These are phyloP conservation scores for Hyaloraphidium curvatum DNA, from an alignment of 192 early-diverging fungal species.

Conservation along the genomic window DNA sequence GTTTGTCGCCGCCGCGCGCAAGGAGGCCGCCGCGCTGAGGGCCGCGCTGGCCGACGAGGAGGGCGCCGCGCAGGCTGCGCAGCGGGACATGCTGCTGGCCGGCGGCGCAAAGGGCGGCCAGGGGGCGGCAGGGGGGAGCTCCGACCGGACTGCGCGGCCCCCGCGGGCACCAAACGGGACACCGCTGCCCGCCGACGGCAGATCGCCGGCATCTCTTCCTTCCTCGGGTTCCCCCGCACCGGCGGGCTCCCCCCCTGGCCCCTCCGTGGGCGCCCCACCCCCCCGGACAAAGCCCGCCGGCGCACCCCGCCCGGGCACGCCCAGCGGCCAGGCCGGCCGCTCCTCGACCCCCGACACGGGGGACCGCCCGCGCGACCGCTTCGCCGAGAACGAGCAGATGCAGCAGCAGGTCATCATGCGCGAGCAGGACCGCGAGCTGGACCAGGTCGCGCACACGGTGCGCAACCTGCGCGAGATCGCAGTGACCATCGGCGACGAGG, in stretches of 20 bases:
- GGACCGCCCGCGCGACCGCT: constrained; percentile 4
- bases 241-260: not conserved
- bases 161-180: too few species aligned
- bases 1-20: constrained; percentile 12
- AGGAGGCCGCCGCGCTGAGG: not conserved
- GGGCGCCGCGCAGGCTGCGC: too few species aligned
- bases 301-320: not conserved
- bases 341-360: too few species aligned
- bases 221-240: not conserved
- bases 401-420: constrained; percentile 25
- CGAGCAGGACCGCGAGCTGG: constrained; percentile 30
- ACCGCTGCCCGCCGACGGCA: too few species aligned
- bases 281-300: not conserved
- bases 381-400: constrained; percentile 21
- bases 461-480: constrained; percentile 25
- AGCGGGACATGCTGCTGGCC: too few species aligned
- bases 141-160: too few species aligned
- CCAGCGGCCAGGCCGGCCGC: not conserved
- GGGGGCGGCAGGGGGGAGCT: too few species aligned
- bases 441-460: constrained; percentile 23
- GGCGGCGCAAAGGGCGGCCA: too few species aligned
- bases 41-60: not conserved
- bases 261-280: not conserved
- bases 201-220: too few species aligned
- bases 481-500: constrained; percentile 27